phyloP scores from a whole-genome alignment of 805 yeast species.

The Lipomyces anomalus region DNA sequence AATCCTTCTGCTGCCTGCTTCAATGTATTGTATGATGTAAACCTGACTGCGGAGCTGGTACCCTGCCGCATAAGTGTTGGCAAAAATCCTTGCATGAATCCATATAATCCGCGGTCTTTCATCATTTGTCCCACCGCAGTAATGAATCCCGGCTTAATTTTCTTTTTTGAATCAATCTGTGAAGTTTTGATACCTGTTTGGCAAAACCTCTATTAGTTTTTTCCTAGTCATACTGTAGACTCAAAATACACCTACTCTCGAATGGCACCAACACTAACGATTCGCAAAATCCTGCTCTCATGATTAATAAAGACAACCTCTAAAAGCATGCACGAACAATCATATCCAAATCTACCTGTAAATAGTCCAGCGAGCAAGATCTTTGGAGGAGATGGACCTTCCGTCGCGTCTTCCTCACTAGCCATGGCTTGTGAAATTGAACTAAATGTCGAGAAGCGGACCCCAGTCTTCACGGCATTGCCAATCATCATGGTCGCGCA shows the following conservation, averaged over 20 bases:
- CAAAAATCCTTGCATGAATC: constrained; percentile 74
- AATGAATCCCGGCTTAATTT: constrained; percentile 41
- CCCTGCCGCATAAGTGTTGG: constrained; percentile 81
- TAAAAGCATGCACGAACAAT: constrained; percentile 3
- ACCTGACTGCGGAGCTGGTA: constrained; percentile 72
- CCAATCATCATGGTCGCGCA: constrained; percentile 73
- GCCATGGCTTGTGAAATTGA: constrained; percentile 65
- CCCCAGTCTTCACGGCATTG: constrained; percentile 62
- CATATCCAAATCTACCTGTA: constrained; percentile 37
- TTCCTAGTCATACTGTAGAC: too few species aligned
- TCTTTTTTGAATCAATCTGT: constrained; percentile 52
- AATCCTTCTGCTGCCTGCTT: constrained; percentile 48
- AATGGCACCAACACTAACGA: constrained; percentile 83
- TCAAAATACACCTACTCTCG: constrained; percentile 56
- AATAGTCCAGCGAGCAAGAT: constrained; percentile 76
- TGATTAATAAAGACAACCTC: too few species aligned
- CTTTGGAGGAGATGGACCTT: constrained; percentile 68
- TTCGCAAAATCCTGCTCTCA: constrained; percentile 60
- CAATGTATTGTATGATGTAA: constrained; percentile 72
- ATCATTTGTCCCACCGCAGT: constrained; percentile 24
- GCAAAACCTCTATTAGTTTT: too few species aligned
- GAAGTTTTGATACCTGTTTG: constrained; percentile 66
- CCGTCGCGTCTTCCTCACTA: constrained; percentile 46
- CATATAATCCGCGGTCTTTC: constrained; percentile 55
- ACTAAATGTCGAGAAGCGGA: constrained; percentile 70